Conservation (phyloP, 768 basidiomycete species). For the Aureoboletus auriporus region DNA sequence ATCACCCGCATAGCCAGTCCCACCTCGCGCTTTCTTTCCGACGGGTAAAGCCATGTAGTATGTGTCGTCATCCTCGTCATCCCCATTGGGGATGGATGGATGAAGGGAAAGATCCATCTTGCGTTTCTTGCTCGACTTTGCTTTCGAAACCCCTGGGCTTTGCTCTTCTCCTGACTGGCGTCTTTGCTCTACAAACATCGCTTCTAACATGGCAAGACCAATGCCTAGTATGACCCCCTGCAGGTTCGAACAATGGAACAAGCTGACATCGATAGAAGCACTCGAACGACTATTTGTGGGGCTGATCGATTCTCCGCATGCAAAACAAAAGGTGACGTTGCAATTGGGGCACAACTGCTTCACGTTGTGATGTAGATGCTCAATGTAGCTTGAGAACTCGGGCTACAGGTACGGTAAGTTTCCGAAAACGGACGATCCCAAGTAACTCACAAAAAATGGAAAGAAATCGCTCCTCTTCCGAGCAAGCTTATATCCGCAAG, state of each 20-base stretch:
- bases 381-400: slow-evolving; percentile 67
- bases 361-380: slow-evolving; percentile 56
- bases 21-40: slow-evolving; percentile 70
- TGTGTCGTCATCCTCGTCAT: slow-evolving; percentile 53
- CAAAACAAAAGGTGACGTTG: slow-evolving; percentile 60
- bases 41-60: slow-evolving; percentile 39
- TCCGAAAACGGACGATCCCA: neutral
- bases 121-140: slow-evolving; percentile 38
- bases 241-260: slow-evolving; percentile 88
- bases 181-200: slow-evolving; percentile 56
- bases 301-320: slow-evolving; percentile 67
- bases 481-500: slow-evolving; percentile 59
- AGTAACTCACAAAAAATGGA: slow-evolving; percentile 63
- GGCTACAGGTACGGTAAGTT: slow-evolving; percentile 42
- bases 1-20: slow-evolving; percentile 85
- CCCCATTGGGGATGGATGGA: slow-evolving; percentile 26
- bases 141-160: slow-evolving; percentile 21
- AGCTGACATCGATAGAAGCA: slow-evolving; percentile 46
- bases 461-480: slow-evolving; percentile 81
- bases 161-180: slow-evolving; percentile 30
- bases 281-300: slow-evolving; percentile 41
- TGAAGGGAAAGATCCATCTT: slow-evolving; percentile 32
- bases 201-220: slow-evolving; percentile 83
- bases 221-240: slow-evolving; percentile 91
- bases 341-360: slow-evolving; percentile 62